A percentile compares a stretch with the other conserved stretches of the same genome.
Evolutionary conservation across 2,329 filamentous ascomycete species (phyloP).

Genomic region (Colletotrichum endophyticum): DNA sequence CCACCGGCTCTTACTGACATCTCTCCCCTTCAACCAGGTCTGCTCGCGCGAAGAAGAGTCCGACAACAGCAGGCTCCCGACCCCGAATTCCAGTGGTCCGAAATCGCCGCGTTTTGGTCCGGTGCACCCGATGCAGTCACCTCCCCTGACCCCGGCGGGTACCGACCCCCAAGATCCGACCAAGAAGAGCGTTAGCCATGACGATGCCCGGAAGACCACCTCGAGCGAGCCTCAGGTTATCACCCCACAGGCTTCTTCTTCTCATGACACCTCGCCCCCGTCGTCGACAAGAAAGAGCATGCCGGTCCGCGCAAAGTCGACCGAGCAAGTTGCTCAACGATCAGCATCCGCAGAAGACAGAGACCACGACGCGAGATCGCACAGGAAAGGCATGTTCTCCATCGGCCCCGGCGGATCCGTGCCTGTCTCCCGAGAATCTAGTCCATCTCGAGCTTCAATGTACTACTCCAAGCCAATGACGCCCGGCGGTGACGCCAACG

Average conservation of each 20-base stretch:
- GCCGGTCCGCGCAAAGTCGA: conserved; percentile 47
- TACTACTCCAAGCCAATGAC: conserved; percentile 78
- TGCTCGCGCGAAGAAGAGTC: conserved; percentile 66
- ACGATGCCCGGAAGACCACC: conserved; percentile 34
- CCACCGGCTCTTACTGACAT: conserved; percentile 28
- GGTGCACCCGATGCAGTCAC: conserved; percentile 79
- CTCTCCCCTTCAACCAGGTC: conserved; percentile 46
- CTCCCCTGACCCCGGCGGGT: conserved; percentile 85
- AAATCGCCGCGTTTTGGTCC: conserved; percentile 73
- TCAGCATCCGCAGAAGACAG: conserved; percentile 44
- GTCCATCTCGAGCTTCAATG: conserved; percentile 67
- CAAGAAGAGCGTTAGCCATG: conserved; percentile 33
- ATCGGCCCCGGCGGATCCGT: conserved; percentile 55
- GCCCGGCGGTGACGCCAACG: conserved; percentile 78
- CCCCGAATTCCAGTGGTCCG: conserved; percentile 67
- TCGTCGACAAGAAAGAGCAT: conserved; percentile 43
- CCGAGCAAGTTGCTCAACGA: conserved; percentile 45
- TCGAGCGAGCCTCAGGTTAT: conserved; percentile 54
- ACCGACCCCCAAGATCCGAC: conserved; percentile 55
- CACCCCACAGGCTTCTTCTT: conserved; percentile 70
- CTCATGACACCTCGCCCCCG: conserved; percentile 55
- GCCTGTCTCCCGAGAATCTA: conserved; percentile 65
- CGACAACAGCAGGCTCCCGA: conserved; percentile 67
- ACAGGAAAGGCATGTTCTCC: conserved; percentile 61
- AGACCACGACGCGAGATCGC: conserved; percentile 38